These are phyloP conservation scores for Cotoneaster glaucophyllus DNA, from an alignment of 306 rosid species.

Conservation along the genomic window DNA sequence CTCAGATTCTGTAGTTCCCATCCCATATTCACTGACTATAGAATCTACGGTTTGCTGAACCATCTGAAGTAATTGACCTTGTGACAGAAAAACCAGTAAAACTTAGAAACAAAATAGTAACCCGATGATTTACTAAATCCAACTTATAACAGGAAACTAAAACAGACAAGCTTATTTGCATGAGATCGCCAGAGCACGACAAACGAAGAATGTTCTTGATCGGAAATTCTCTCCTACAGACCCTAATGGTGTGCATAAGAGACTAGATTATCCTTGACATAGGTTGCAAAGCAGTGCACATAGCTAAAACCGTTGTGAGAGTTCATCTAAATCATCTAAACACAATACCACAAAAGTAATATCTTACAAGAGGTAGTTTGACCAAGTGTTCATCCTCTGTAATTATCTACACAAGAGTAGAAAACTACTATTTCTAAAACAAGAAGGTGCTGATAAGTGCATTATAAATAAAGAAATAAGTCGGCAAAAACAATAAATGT, in stretches of 20 bases:
- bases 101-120: not conserved
- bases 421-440: too few species aligned
- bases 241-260: not conserved
- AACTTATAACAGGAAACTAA: not conserved
- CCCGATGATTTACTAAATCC: not conserved
- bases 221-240: not conserved
- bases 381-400: not conserved
- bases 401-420: not conserved
- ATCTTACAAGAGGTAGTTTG: not conserved
- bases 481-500: not conserved
- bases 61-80: conserved; percentile 42
- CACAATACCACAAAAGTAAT: not conserved
- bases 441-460: not conserved
- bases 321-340: not conserved
- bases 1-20: conserved; percentile 48
- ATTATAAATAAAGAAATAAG: not conserved
- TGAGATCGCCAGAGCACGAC: not conserved
- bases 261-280: not conserved
- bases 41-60: conserved; percentile 56
- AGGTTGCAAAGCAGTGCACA: not conserved
- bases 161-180: not conserved
- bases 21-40: conserved; percentile 45
- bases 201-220: not conserved
- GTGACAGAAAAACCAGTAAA: conserved; percentile 7
- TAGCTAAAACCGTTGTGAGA: not conserved